A percentile compares a stretch with the other conserved stretches of the same genome.
Conservation (phyloP, 75 land plant genomes). For the Pseudotsuga menziesii region DNA sequence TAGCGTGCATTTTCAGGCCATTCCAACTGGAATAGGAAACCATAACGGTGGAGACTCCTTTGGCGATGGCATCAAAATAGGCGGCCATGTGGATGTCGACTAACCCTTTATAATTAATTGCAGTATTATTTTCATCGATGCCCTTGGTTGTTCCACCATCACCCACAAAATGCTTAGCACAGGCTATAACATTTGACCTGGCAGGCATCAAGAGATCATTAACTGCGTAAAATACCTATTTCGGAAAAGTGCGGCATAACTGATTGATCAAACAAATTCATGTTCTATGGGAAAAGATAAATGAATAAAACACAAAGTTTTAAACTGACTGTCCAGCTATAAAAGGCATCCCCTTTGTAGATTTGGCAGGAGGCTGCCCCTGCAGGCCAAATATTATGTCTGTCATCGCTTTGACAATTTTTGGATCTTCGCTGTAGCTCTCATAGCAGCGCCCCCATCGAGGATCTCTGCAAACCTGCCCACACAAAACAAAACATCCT, state of each 20-base stretch:
- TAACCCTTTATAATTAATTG: slow-evolving; percentile 35
- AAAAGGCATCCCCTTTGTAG: slow-evolving; percentile 35
- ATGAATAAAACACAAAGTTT: not conserved
- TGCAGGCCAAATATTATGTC: slow-evolving; percentile 65
- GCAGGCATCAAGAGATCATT: slow-evolving; percentile 2
- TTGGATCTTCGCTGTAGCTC: slow-evolving; percentile 82
- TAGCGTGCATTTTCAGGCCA: slow-evolving; percentile 75
- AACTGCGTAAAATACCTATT: not conserved
- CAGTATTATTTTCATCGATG: slow-evolving; percentile 67
- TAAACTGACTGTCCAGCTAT: slow-evolving; percentile 43
- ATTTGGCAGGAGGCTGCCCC: slow-evolving; percentile 37
- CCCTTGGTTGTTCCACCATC: slow-evolving; percentile 78
- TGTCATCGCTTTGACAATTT: slow-evolving; percentile 59
- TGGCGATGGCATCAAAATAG: slow-evolving; percentile 43
- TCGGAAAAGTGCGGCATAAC: not conserved
- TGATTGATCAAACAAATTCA: not conserved
- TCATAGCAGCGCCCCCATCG: slow-evolving; percentile 91
- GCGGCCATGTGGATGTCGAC: slow-evolving; percentile 70
- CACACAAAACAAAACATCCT: not conserved
- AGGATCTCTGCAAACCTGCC: slow-evolving; percentile 87
- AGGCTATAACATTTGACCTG: slow-evolving; percentile 59
- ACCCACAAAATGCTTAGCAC: slow-evolving; percentile 77
- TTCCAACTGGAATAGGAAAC: slow-evolving; percentile 74
- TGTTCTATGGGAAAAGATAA: not conserved
- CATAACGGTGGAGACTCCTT: slow-evolving; percentile 75